Evolutionary conservation across 305 asterid species (phyloP).

Genomic region (Fraxinus platypoda): DNA sequence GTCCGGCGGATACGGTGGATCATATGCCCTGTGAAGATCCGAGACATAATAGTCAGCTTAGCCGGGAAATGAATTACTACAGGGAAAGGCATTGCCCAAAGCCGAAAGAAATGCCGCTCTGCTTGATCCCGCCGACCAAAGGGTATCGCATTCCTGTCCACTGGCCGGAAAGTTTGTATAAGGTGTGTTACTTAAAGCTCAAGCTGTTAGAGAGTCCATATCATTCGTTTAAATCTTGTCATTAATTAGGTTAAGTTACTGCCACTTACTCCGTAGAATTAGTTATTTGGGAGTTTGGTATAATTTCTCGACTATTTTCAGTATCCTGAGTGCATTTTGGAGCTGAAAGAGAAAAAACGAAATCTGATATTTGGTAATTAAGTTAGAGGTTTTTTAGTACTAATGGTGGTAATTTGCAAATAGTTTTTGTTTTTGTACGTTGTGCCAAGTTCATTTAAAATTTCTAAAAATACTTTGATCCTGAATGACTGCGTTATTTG

Average conservation of each 20-base stretch:
- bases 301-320: not conserved
- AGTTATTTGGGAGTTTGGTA: not conserved
- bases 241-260: not conserved
- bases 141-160: slow-evolving; percentile 79
- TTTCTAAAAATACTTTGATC: not conserved
- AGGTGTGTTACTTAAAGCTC: slow-evolving; percentile 40
- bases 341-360: not conserved
- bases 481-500: not conserved
- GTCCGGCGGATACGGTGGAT: slow-evolving; percentile 74
- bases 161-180: slow-evolving; percentile 94
- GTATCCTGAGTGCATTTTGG: not conserved
- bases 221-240: not conserved
- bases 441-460: not conserved
- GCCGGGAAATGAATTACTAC: slow-evolving; percentile 91
- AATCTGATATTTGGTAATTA: not conserved
- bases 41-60: slow-evolving; percentile 70
- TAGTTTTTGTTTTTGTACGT: not conserved
- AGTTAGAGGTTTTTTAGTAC: not conserved
- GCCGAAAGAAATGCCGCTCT: slow-evolving; percentile 68
- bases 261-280: not conserved
- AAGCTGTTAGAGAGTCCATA: not conserved
- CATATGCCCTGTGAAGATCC: slow-evolving; percentile 99
- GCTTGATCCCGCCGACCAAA: slow-evolving; percentile 86
- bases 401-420: not conserved
- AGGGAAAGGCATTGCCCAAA: slow-evolving; percentile 95